Conservation (phyloP, 495 filamentous ascomycete species). For the Hypoxylon rickii region DNA sequence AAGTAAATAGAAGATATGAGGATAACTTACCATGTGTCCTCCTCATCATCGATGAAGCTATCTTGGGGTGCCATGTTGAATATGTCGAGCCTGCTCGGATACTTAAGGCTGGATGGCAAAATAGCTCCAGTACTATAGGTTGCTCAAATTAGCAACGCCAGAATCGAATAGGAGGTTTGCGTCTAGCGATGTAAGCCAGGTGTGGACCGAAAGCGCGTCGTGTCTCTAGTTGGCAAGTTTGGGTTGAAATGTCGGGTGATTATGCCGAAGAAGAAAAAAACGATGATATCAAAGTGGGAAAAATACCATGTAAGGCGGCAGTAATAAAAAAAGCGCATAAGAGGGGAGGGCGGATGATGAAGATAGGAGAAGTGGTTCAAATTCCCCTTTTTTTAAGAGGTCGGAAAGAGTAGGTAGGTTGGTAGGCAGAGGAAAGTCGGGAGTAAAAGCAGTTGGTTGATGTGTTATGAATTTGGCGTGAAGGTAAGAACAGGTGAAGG, state of each 20-base stretch:
- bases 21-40: conserved; percentile 79
- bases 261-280: conserved; percentile 23
- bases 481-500: conserved; percentile 33
- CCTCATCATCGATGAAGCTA: conserved; percentile 95
- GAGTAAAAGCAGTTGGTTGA: conserved; percentile 23
- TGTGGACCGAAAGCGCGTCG: conserved; percentile 16
- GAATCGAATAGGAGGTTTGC: not conserved
- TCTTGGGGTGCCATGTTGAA: conserved; percentile 78
- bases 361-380: not conserved
- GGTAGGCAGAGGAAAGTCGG: conserved; percentile 4
- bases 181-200: not conserved
- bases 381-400: not conserved
- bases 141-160: not conserved
- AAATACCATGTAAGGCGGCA: conserved; percentile 20
- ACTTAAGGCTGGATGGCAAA: conserved; percentile 6
- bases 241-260: conserved; percentile 34
- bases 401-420: conserved; percentile 3
- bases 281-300: conserved; percentile 16
- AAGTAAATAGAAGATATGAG: not conserved
- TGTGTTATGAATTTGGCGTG: conserved; percentile 27
- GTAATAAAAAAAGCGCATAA: conserved; percentile 18
- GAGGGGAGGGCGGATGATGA: not conserved
- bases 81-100: conserved; percentile 22
- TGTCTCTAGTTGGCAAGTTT: conserved; percentile 22
- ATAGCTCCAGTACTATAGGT: conserved; percentile 16